phyloP scores from a whole-genome alignment of 2,329 filamentous ascomycete species.

The Escovopsis sp. region DNA sequence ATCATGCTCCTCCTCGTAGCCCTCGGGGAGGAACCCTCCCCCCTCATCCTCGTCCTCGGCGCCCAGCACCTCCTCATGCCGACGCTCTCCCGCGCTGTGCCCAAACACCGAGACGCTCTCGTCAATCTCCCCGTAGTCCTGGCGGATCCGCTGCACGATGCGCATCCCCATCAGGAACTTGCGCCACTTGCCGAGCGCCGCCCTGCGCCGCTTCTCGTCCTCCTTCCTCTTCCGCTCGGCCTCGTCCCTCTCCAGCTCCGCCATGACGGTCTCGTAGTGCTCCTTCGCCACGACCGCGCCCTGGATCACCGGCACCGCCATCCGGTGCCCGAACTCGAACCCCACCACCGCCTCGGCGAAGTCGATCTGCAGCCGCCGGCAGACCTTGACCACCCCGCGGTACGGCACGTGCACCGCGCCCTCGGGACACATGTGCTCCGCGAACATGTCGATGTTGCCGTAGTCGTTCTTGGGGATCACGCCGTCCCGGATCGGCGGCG shows the following conservation, averaged over 20 bases:
- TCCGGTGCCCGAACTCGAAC: constrained; percentile 90
- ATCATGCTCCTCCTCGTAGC: constrained; percentile 34
- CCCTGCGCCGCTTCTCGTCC: constrained; percentile 65
- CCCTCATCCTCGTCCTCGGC: constrained; percentile 35
- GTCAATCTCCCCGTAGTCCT: constrained; percentile 57
- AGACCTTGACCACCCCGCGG: constrained; percentile 62
- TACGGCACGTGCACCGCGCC: constrained; percentile 76
- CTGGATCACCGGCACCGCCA: constrained; percentile 82
- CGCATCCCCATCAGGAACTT: constrained; percentile 76
- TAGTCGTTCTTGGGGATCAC: constrained; percentile 88
- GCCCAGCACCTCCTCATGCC: constrained; percentile 8
- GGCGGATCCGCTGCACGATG: constrained; percentile 61
- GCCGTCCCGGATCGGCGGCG: constrained; percentile 69
- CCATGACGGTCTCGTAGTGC: constrained; percentile 57
- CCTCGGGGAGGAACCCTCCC: constrained; percentile 47
- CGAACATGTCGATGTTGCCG: constrained; percentile 93
- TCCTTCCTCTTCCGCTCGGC: constrained; percentile 64
- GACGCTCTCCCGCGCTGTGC: constrained; percentile 22
- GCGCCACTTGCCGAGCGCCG: constrained; percentile 63
- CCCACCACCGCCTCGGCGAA: constrained; percentile 90
- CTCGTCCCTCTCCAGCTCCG: constrained; percentile 66
- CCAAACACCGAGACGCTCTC: constrained; percentile 40
- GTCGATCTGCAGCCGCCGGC: constrained; percentile 71
- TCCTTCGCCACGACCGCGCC: constrained; percentile 82
- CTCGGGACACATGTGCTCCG: constrained; percentile 75